Percentiles rank a stretch among this genome's conserved stretches.
phyloP scores from a whole-genome alignment of 2,329 filamentous ascomycete species.

The Cercospora zeae-maydis region DNA sequence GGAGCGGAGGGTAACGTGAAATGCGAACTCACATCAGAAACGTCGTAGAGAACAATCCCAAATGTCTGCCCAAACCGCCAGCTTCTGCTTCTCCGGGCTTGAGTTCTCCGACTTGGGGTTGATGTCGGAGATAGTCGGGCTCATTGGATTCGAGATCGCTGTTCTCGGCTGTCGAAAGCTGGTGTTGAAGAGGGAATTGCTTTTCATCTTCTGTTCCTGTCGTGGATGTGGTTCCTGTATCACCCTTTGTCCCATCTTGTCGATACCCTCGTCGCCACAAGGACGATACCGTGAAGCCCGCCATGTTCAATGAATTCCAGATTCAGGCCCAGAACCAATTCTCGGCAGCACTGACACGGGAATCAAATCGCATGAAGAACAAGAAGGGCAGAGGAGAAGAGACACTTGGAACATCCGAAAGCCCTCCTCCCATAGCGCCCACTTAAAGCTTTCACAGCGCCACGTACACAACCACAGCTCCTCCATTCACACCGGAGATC shows the following conservation, averaged over 20 bases:
- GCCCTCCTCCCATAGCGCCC: too few species aligned
- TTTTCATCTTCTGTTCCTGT: background rate
- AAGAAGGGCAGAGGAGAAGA: background rate
- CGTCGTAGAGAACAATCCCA: conserved; percentile 20
- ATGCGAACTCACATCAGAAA: conserved; percentile 9
- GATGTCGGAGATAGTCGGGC: background rate
- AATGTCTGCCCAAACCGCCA: conserved; percentile 17
- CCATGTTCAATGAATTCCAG: background rate
- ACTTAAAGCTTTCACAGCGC: too few species aligned
- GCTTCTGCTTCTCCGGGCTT: conserved; percentile 12
- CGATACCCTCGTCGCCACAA: background rate
- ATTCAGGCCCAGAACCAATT: background rate
- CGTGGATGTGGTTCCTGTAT: background rate
- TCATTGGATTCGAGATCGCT: background rate
- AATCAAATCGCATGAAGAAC: background rate
- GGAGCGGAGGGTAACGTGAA: background rate
- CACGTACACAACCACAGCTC: too few species aligned
- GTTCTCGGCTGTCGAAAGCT: background rate
- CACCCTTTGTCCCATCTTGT: background rate
- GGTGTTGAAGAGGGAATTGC: background rate
- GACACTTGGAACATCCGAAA: too few species aligned
- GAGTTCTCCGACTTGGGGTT: conserved; percentile 10
- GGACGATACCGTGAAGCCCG: background rate
- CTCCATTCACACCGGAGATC: too few species aligned
- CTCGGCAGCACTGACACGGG: background rate